These are phyloP conservation scores for Reticulascus tulasneorum DNA, from an alignment of 2,329 filamentous ascomycete genomes.

Conservation along the genomic window DNA sequence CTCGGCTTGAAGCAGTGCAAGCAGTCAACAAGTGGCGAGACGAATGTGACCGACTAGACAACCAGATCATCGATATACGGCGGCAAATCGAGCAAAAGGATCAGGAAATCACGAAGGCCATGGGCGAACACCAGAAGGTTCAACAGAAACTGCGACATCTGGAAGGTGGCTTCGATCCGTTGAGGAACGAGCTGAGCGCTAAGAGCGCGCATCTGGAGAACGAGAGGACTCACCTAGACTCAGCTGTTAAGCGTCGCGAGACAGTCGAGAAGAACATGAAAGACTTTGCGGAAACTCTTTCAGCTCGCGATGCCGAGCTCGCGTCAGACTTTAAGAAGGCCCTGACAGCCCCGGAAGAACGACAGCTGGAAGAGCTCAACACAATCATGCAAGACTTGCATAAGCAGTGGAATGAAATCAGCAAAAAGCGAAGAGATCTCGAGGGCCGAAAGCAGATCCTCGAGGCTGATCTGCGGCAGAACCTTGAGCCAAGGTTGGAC, in stretches of 20 bases:
- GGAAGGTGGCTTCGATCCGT: conserved; percentile 76
- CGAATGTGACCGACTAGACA: conserved; percentile 65
- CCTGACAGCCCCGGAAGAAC: conserved; percentile 77
- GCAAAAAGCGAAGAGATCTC: conserved; percentile 68
- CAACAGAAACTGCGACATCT: conserved; percentile 74
- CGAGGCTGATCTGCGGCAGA: conserved; percentile 85
- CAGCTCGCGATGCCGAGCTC: conserved; percentile 75
- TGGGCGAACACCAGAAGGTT: conserved; percentile 77
- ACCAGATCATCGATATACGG: conserved; percentile 62
- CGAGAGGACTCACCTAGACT: conserved; percentile 68
- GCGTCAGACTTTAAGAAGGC: conserved; percentile 89
- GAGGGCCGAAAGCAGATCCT: conserved; percentile 78
- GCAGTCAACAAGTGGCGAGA: conserved; percentile 70
- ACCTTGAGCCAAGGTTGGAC: conserved; percentile 80
- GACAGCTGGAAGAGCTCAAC: conserved; percentile 69
- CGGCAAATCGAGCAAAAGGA: conserved; percentile 72
- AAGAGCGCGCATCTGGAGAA: conserved; percentile 73
- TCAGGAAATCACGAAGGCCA: conserved; percentile 83
- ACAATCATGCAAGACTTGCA: conserved; percentile 68
- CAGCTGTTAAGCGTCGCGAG: conserved; percentile 59
- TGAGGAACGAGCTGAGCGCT: conserved; percentile 70
- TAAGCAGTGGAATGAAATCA: conserved; percentile 71
- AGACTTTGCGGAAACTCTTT: conserved; percentile 69
- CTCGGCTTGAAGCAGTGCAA: conserved; percentile 80
- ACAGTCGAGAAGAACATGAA: conserved; percentile 73